Conservation (phyloP, 257 asterid species). For the Handroanthus guayacan region DNA sequence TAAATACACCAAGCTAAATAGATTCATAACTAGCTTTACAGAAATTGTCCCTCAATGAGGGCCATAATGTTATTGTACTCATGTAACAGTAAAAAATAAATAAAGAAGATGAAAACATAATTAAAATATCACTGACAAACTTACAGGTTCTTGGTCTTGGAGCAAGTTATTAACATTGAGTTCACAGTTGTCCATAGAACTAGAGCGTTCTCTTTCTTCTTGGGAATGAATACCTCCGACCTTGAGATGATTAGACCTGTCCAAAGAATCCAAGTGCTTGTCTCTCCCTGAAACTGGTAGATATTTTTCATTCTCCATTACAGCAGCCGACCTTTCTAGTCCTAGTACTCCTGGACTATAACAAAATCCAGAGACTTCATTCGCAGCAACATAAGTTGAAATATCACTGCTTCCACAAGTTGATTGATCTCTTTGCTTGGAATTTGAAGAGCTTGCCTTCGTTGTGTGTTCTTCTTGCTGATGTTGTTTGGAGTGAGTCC, state of each 20-base stretch:
- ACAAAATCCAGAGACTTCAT: constrained; percentile 34
- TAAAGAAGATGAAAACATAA: constrained; percentile 24
- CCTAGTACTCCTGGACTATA: constrained; percentile 38
- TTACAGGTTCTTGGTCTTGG: constrained; percentile 63
- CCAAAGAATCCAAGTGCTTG: constrained; percentile 42
- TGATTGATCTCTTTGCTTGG: constrained; percentile 41
- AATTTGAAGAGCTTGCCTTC: constrained; percentile 40
- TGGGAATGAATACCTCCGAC: constrained; percentile 37
- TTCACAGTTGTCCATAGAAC: constrained; percentile 33
- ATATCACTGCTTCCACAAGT: constrained; percentile 26
- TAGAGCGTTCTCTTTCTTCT: constrained; percentile 41
- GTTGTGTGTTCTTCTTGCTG: constrained; percentile 39
- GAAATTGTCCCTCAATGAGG: constrained; percentile 19
- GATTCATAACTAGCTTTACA: constrained; percentile 28
- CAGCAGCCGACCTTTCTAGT: constrained; percentile 41
- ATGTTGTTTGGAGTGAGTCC: constrained; percentile 37
- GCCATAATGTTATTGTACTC: not conserved
- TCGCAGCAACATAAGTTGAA: constrained; percentile 35
- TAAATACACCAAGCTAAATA: constrained; percentile 38
- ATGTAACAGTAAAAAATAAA: constrained; percentile 3
- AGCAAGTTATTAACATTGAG: constrained; percentile 41
- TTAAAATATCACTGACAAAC: constrained; percentile 41
- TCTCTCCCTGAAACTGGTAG: constrained; percentile 43
- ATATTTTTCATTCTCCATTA: constrained; percentile 41
- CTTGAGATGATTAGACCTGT: constrained; percentile 45